Conservation (phyloP, 2,329 filamentous ascomycete species). For the Lanzia echinophila region DNA sequence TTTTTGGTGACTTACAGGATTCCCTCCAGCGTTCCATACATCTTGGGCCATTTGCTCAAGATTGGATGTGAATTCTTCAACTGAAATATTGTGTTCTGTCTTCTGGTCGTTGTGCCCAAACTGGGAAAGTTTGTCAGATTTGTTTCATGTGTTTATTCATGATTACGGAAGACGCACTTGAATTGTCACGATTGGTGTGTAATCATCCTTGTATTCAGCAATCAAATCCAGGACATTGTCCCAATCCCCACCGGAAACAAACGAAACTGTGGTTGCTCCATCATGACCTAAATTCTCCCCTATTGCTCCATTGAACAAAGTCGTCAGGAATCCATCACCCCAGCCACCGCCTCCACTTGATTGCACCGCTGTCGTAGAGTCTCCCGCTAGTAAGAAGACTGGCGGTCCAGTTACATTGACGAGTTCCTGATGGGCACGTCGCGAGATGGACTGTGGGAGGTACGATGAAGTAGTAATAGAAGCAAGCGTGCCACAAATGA, state of each 20-base stretch:
- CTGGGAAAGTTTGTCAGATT: conserved; percentile 9
- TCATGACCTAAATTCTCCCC: conserved; percentile 41
- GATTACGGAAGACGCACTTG: conserved; percentile 30
- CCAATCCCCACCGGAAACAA: conserved; percentile 42
- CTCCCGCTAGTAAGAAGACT: conserved; percentile 36
- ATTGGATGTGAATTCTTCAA: conserved; percentile 37
- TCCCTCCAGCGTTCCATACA: conserved; percentile 27
- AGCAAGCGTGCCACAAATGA: too few relatives aligned
- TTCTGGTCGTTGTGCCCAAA: conserved; percentile 51
- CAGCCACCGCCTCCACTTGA: conserved; percentile 32
- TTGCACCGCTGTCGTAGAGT: conserved; percentile 33
- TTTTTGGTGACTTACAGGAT: conserved; percentile 16
- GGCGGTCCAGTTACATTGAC: conserved; percentile 19
- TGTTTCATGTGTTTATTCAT: not conserved
- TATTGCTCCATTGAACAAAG: conserved; percentile 30
- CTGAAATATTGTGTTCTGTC: conserved; percentile 32
- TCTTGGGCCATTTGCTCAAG: conserved; percentile 33
- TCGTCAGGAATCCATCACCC: conserved; percentile 44
- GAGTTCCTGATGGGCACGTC: not conserved
- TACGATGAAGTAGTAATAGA: not conserved
- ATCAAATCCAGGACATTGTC: conserved; percentile 35
- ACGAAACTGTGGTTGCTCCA: conserved; percentile 41
- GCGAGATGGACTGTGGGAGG: not conserved
- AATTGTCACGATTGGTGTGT: conserved; percentile 42
- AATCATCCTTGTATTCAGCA: conserved; percentile 26